Evolutionary conservation across 495 filamentous ascomycete genomes (phyloP).

Genomic region (Aspergillus indologenus): DNA sequence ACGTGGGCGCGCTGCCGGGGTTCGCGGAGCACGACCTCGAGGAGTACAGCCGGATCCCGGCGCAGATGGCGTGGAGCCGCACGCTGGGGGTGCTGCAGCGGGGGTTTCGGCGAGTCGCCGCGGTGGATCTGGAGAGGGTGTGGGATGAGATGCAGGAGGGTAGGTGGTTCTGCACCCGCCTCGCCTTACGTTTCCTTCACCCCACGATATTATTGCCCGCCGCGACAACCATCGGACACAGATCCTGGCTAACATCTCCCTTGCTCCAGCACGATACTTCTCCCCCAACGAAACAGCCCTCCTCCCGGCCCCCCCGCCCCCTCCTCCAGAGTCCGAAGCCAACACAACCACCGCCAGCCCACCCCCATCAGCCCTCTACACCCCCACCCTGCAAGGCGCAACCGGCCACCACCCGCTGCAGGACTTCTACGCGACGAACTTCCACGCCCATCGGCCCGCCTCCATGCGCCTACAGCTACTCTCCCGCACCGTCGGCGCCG

Average conservation of each 20-base stretch:
- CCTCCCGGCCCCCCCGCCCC: background rate
- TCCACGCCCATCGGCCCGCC: constrained; percentile 68
- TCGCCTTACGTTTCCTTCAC: background rate
- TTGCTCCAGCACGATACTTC: background rate
- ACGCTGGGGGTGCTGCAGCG: background rate
- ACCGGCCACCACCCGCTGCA: constrained; percentile 60
- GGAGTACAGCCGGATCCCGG: background rate
- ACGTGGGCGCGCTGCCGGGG: background rate
- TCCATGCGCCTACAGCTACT: constrained; percentile 65
- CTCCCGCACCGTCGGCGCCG: constrained; percentile 61
- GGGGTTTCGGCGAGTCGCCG: background rate
- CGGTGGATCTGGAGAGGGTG: constrained; percentile 1
- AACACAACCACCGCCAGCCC: background rate
- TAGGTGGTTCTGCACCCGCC: background rate
- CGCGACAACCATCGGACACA: too few species aligned
- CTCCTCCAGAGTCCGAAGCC: background rate
- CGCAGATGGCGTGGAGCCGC: constrained; percentile 2
- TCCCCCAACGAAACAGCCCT: background rate
- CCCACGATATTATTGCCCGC: too few species aligned
- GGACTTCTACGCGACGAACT: constrained; percentile 69
- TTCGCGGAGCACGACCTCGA: constrained; percentile 9
- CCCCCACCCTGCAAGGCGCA: constrained; percentile 46
- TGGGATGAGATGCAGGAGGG: constrained; percentile 4
- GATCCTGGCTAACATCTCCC: background rate
- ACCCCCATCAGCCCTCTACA: background rate